Base-by-base conservation (phyloP, 129 eudicot species). In the Centaurea solstitialis region DNA sequence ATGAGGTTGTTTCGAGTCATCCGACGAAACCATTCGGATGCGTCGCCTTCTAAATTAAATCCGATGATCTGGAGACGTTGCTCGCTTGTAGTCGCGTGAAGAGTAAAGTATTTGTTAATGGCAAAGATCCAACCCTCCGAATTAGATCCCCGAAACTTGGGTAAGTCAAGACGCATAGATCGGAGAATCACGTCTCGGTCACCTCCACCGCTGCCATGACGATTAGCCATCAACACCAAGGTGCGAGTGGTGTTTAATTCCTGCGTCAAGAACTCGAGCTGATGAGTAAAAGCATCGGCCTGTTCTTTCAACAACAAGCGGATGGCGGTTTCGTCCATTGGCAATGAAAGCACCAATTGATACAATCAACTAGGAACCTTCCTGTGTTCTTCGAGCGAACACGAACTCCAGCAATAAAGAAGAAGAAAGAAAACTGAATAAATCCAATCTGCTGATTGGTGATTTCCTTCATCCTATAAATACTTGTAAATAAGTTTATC, bases 301-400 rank as follows among this genome's bases (percentile, higher is more conserved):
- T 70, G 74, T 70, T 70, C 74, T 35, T 70, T 70, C 10, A 70
- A 70, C 12, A 70, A 35, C 74, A 70, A 70, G 22, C 74, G 45
- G 50, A 70, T 70, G 13, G 74, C 50, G 13, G 74, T 17, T 70
- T 70, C 74, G 50, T 70, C 50, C 74, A 70, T 70, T 35, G 59
- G 50, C 74, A 70, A 70, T 70, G 74, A 71, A 71, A 71, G 75
- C 76, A 73, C 38, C 28, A 57, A 75, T 6, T n/a, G 68, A 45
- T 45, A 45, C 57, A 45, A 45, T 45, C 17, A 45, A 45, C 57
- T 45, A 45, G 57, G 57, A 45, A 45, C 17, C 57, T 45, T 45
- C 17, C 57, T 10, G 57, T 45, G 17, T 45, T 45, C 57, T 45
- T 45, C 57, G 57, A 45, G 57, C 11, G 57, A 45, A 45, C 57